Evolutionary conservation across 139 green algal species (phyloP), one percentile per base, ranked within the genome.

Genomic region (Penium margaritaceum): DNA sequence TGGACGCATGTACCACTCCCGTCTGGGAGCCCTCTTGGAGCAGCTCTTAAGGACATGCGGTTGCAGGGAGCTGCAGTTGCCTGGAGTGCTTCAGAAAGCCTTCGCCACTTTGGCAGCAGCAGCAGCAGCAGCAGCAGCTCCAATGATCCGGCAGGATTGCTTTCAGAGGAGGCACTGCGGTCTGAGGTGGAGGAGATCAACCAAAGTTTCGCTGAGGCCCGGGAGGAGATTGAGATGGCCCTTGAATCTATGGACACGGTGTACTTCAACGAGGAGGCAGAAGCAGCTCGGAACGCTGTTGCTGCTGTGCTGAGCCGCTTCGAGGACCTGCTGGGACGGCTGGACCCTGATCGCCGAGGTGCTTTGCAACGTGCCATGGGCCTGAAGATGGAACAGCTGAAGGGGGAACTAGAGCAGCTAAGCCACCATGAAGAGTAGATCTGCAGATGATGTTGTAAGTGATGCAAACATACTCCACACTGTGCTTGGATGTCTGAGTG

Each of bases 321-420:
- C 53, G 3, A 72, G 41, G 46, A 24, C 32, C 30, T 72, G 27
- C 51, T 77, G 5, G 5, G 5, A 3, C 30, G 32, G 30, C 21
- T 76, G 5, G 77, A 39, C 1, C 44, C 61, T 1, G 60, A 27
- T 2, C 34, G 60, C 6, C 34, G 63, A 1, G 78, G 63, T 9
- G 65, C 7, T 3, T 27, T 81, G 41, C 72, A 77, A 61, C 38
- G 78, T n/a, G 27, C 63, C 14, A 84, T 81, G 74, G 78, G 78
- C 6, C 34, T 84, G 72, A 84, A 84, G 53, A 84, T 84, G 64
- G 78, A 84, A 37, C 78, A 84, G 44, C 73, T 84, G 17, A 84
- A 81, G 60, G 78, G 27, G 4, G 78, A 84, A 51, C 44, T 81
- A 17, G 55, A 75, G 62, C 39, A 67, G 72, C 41, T 83, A 36